phyloP scores from a whole-genome alignment of 352 stramenopile genomes.

The Phytopythium mirpurense region DNA sequence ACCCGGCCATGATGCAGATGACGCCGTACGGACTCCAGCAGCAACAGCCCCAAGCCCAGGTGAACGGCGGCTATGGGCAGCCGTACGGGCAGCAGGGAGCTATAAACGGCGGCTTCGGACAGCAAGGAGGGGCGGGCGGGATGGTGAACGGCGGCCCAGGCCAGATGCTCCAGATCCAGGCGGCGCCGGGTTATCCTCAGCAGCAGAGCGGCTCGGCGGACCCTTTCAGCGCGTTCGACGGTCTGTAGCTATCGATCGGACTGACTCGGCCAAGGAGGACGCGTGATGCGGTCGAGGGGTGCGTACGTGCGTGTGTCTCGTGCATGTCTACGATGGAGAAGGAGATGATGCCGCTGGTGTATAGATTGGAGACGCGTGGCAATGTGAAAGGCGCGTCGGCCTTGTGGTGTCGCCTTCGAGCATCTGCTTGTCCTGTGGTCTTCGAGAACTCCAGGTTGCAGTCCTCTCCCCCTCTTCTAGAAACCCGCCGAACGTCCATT shows the following conservation, averaged over 20 bases:
- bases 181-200: conserved; percentile 27
- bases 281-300: no score
- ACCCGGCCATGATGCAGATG: conserved; percentile 68
- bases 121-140: conserved; percentile 7
- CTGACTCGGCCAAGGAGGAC: no score
- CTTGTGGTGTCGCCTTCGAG: no score
- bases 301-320: no score
- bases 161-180: conserved; percentile 72
- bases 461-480: conserved; percentile 3
- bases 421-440: no score
- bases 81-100: conserved; percentile 8
- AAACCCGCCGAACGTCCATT: background rate
- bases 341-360: no score
- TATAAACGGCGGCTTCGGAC: conserved; percentile 9
- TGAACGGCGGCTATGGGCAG: conserved; percentile 27
- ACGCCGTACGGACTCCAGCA: conserved; percentile 66
- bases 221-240: conserved; percentile 80
- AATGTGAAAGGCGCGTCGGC: no score
- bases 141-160: conserved; percentile 33
- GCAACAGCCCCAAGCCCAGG: conserved; percentile 38
- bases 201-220: conserved; percentile 36
- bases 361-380: no score
- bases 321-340: no score
- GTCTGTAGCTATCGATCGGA: conserved; percentile 30
- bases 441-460: no score